Evolutionary conservation across 352 stramenopile genomes (phyloP).

Genomic region (Paralagenidium karlingii): DNA sequence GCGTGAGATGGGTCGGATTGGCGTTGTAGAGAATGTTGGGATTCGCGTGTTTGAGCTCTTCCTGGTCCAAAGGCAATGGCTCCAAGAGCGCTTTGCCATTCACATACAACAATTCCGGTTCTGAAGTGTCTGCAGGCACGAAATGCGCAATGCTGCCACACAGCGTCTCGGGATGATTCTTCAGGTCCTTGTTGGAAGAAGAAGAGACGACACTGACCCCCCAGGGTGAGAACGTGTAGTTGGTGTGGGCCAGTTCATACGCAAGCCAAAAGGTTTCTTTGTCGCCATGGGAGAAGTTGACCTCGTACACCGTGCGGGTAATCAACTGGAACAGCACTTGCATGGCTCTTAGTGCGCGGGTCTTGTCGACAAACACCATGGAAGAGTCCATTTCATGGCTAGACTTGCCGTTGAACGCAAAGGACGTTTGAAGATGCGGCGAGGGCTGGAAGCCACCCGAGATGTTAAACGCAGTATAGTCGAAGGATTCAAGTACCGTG

Average conservation of each 20-base stretch:
- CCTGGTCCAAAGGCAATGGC: constrained; percentile 16
- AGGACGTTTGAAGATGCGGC: constrained; percentile 1
- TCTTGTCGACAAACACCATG: constrained; percentile 8
- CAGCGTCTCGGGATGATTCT: constrained; percentile 4
- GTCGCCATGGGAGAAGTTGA: constrained; percentile 5
- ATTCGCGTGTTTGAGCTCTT: constrained; percentile 18
- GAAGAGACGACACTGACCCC: constrained; percentile 5
- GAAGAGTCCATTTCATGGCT: constrained; percentile 10
- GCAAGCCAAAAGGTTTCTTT: constrained; percentile 12
- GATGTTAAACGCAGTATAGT: constrained; percentile 33
- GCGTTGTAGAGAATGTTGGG: constrained; percentile 21
- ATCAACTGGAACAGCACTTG: constrained; percentile 1
- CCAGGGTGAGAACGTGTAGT: constrained; percentile 11
- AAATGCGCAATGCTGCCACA: constrained; percentile 9
- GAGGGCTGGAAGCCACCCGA: constrained; percentile 4
- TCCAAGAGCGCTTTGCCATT: constrained; percentile 20
- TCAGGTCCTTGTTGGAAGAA: constrained; percentile 5
- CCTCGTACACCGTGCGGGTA: not conserved
- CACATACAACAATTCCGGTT: constrained; percentile 15
- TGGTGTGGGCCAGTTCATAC: constrained; percentile 3
- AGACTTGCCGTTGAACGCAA: constrained; percentile 3
- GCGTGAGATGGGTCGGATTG: constrained; percentile 23
- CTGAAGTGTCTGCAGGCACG: constrained; percentile 4
- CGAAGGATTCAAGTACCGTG: constrained; percentile 30
- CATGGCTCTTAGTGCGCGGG: not conserved